Evolutionary conservation across 2,329 filamentous ascomycete species (phyloP), one percentile per base, ranked within the genome.

Genomic region (Colletotrichum navitas): DNA sequence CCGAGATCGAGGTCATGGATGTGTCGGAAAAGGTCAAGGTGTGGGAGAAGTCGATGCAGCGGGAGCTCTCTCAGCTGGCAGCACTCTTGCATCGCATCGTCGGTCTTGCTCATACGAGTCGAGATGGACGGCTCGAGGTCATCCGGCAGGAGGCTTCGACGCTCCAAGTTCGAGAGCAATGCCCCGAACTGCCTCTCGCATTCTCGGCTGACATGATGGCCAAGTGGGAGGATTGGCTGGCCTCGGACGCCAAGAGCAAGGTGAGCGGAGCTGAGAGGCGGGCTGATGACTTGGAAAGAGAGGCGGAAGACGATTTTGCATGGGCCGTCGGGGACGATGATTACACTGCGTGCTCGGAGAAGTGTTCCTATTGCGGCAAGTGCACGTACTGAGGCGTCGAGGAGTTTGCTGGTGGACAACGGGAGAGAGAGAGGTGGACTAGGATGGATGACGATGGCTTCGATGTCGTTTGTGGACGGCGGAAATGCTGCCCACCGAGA

Each of bases 41-140:
- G 1, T 85, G 84, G 84, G 83, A 85, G 67, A 71, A 66, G 7
- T 66, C 76, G 5, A 79, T 81, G 45, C 74, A 78, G 21, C 26
- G 65, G 1, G 75, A 75, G 0, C 76, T 85, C 7, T 74, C 77
- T 2, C 76, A 73, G 8, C 73, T 85, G 1, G 79, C 76, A 1
- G 76, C 74, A 1, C 68, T 82, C 18, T 66, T 72, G 7, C 72
- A 67, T 5, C 61, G 41, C 24, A 63, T 74, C 29, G 32, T 74
- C 5, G 26, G 7, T 10, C 26, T 73, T 41, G 73, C 67, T 21
- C 67, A 61, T 8, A n/a, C 14, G 14, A 59, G 47, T 6, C 12
- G 32, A 21, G 61, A 63, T 21, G 56, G 32, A 11, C 68, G 39
- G 24, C 49, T 74, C 21, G 73, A 74, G 43, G 21, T 74, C 34